Base-by-base conservation (phyloP, 2,329 filamentous ascomycete genomes). In the Epichloe scottii region DNA sequence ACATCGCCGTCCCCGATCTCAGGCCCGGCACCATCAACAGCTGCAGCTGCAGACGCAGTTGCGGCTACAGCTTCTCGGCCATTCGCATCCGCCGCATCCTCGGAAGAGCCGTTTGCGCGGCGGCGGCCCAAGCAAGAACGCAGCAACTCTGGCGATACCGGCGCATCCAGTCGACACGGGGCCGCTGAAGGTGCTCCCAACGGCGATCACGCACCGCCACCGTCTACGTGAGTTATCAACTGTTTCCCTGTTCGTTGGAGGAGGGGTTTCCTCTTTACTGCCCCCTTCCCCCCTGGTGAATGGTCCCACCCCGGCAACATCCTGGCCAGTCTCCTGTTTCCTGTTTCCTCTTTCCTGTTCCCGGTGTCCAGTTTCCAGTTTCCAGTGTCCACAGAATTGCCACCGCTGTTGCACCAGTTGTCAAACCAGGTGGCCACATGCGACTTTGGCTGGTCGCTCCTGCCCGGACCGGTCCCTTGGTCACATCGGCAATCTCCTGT, bases 161-260 rank as follows among this genome's bases (percentile, higher is more conserved):
- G 35, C 15, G 37, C 46, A 41, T 46, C 37, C 35, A 46, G 35
- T 23, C 33, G 35, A 38, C 17, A 21, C 23, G 42, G 37, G 26
- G 51, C n/a, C 30, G 21, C 42, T 15, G 51, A 49, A n/a, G 41
- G 39, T 12, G 23, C 19, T 30, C 23, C 39, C 37, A 46, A 49
- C 37, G 46, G 21, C 39, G 42, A 49, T 23, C 46, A 46, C n/a
- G 30, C 46, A 40, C 19, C 49, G 39, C 37, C 46, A 44, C 19
- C 46, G 39, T 34, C 49, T 26, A 39, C 8, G 52, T 54, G 45
- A 54, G 52, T 54, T 34, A 39, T 39, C 12, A 26, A 45, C 10
- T 33, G 17, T 49, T 51, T 46, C 19, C 26, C 46, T 39, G n/a
- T 41, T 19, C 26, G 8, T 33, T 15, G 15, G 4, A n/a, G 7